Percentiles rank a stretch among this genome's conserved stretches.
Evolutionary conservation across 352 stramenopile species (phyloP).

Genomic region (Paralagenidium karlingii): DNA sequence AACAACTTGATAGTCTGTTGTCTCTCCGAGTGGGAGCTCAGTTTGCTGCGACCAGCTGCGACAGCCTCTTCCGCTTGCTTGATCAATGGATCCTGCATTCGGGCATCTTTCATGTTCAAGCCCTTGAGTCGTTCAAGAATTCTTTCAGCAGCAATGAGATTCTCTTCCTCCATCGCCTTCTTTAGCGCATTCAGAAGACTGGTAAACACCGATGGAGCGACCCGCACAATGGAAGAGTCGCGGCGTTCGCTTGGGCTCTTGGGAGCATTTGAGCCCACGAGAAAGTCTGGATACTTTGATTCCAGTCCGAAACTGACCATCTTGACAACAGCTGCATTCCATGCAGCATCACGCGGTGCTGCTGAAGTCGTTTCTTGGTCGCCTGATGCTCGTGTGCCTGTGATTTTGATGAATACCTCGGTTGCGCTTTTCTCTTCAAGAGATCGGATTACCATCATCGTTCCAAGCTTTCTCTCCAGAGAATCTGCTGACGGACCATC

Average conservation of each 20-base stretch:
- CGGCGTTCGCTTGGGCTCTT: conserved; percentile 3
- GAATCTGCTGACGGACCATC: conserved; percentile 54
- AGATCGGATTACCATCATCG: conserved; percentile 70
- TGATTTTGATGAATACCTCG: conserved; percentile 25
- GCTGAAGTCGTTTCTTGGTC: neutral
- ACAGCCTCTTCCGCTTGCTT: conserved; percentile 8
- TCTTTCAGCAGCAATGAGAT: conserved; percentile 43
- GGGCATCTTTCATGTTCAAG: conserved; percentile 21
- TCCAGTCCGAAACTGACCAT: conserved; percentile 45
- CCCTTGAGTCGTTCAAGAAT: conserved; percentile 26
- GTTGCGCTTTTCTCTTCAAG: conserved; percentile 58
- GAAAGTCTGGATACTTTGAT: conserved; percentile 27
- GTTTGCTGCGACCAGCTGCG: conserved; percentile 12
- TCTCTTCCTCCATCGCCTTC: conserved; percentile 53
- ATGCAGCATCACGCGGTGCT: too few species aligned
- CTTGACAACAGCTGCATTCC: too few species aligned
- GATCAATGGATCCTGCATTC: conserved; percentile 15
- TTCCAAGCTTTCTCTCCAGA: conserved; percentile 59
- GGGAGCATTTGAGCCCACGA: neutral
- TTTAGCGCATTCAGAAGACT: too few species aligned
- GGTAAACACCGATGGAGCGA: neutral
- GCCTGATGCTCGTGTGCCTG: neutral
- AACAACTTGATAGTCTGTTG: conserved; percentile 73
- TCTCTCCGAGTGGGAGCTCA: conserved; percentile 35
- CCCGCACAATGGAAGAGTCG: neutral